A percentile compares a stretch with the other conserved stretches of the same genome.
Evolutionary conservation across 2,329 filamentous ascomycete species (phyloP).

Genomic region (Ophiostoma fasciatum): DNA sequence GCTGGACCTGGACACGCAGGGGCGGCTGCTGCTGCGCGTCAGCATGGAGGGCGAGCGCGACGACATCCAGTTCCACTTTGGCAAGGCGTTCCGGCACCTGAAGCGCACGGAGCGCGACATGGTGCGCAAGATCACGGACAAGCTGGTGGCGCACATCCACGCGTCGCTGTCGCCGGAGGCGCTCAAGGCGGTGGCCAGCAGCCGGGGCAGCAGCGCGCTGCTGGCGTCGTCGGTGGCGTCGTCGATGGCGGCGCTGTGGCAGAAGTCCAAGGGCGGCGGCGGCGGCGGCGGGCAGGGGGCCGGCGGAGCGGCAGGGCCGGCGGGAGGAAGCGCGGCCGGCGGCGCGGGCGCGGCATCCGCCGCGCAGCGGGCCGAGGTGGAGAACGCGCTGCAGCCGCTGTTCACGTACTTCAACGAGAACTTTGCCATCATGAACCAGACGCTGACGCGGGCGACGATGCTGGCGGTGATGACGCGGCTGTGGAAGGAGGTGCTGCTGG

Average conservation of each 20-base stretch:
- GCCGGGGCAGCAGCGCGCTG: constrained; percentile 38
- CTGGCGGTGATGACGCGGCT: constrained; percentile 93
- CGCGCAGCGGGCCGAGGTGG: constrained; percentile 56
- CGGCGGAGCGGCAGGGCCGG: no score
- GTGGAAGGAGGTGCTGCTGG: constrained; percentile 94
- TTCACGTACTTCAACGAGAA: constrained; percentile 97
- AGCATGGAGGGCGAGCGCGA: constrained; percentile 98
- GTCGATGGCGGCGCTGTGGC: constrained; percentile 56
- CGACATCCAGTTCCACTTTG: constrained; percentile 97
- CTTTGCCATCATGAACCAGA: constrained; percentile 97
- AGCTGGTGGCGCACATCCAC: constrained; percentile 91
- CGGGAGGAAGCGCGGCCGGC: no score
- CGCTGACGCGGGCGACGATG: constrained; percentile 91
- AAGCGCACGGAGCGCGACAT: constrained; percentile 96
- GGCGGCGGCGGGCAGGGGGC: constrained; percentile 15
- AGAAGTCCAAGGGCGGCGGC: constrained; percentile 23
- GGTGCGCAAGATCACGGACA: constrained; percentile 95
- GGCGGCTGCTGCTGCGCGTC: constrained; percentile 72
- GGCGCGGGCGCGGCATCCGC: constrained; percentile 26
- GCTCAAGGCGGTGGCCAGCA: constrained; percentile 58
- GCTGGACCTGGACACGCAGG: constrained; percentile 93
- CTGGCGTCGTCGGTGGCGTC: constrained; percentile 41
- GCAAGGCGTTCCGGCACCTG: constrained; percentile 86
- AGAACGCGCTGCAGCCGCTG: constrained; percentile 67
- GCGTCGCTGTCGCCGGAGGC: constrained; percentile 74